Base-by-base conservation (phyloP, 805 yeast species). In the Ogataea corticis region DNA sequence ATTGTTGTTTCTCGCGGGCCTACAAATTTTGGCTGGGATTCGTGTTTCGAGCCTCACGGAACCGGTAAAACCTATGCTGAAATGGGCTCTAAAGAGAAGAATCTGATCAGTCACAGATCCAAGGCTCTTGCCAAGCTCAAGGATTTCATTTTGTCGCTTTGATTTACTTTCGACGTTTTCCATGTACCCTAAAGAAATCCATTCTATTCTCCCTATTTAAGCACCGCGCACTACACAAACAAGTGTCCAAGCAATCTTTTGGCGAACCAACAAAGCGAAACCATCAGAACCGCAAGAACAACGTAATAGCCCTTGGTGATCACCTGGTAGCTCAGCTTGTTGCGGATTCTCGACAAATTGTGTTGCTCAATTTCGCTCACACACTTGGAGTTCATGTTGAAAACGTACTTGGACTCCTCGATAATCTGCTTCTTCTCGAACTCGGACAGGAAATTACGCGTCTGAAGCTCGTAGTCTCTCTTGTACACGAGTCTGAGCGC, bases 11-110 rank as follows among this genome's bases (percentile, higher is more conserved):
- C 73, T 13, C 71, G 95, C 48, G 97, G 97, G 1, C 87, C 87
- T 6, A 77, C 81, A 12, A 75, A 77, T 48, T 94, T 94, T 63
- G 99, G 99, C 1, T 94, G 96, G 96, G 97, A 94, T 68, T 82
- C 97, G 7, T 70, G 87, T 41, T 94, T 94, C 65, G 76, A 84
- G 68, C 99, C 99, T 2, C 69, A 71, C 21, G 97, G 96, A 2
- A 82, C 66, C 57, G 68, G 75, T 16, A 71, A 83, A 60, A 86
- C 94, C 0, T 91, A 89, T 61, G 98, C 97, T 10, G 97, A 94
- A 66, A 80, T 94, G 42, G 87, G 86, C 61, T 60, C 65, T 2
- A 71, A 75, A 25, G 94, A 95, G 72, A 91, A 94, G 67, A 63
- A 74, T n/a, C n/a, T n/a, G 16, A 86, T 94, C 51, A 85, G 96